Evolutionary conservation across 2,329 filamentous ascomycete species (phyloP), one percentile per base, ranked within the genome.

Genomic region (Colletotrichum scovillei): DNA sequence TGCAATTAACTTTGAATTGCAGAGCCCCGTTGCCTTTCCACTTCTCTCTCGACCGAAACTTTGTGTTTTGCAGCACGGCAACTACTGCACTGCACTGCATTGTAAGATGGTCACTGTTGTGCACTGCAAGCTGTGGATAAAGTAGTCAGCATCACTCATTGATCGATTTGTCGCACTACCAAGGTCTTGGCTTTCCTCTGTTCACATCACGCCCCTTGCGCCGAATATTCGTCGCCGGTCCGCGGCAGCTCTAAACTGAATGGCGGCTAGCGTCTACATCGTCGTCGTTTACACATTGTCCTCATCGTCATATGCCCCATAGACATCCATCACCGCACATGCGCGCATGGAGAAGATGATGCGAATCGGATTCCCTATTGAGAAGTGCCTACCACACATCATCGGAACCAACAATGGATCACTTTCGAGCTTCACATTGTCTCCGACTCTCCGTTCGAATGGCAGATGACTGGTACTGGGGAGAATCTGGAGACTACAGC

Each of bases 211-310:
- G 55, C 42, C 42, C 19, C 55, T 70, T 53, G 14, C 22, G 9
- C 12, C 42, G 0, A 24, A 38, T 55, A n/a, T n/a, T 55, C 30
- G 32, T 55, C 30, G 26, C 42, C 55, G 30, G 57, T 64, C 14
- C 60, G 35, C 56, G 35, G 67, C 60, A 70, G 70, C 28, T 57
- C 67, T 66, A 66, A 35, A 49, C 67, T 52, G 32, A 35, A 70
- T 49, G 46, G 28, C 22, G 42, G 16, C 67, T 73, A 73, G 70
- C 67, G 67, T 26, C 55, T 66, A 16, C 38, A 28, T 60, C 53
- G 49, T 26, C 19, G 26, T 49, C 24, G 30, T 30, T n/a, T 66
- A 24, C 66, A 59, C 30, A 64, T 59, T 59, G 58, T n/a, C 35
- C 35, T 32, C 35, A 22, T 66, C 63, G 63, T 66, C 63, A 35